Percentiles rank a stretch among this genome's conserved stretches.
Conservation (phyloP, 2,329 filamentous ascomycete species). For the Anthostomella pinea region DNA sequence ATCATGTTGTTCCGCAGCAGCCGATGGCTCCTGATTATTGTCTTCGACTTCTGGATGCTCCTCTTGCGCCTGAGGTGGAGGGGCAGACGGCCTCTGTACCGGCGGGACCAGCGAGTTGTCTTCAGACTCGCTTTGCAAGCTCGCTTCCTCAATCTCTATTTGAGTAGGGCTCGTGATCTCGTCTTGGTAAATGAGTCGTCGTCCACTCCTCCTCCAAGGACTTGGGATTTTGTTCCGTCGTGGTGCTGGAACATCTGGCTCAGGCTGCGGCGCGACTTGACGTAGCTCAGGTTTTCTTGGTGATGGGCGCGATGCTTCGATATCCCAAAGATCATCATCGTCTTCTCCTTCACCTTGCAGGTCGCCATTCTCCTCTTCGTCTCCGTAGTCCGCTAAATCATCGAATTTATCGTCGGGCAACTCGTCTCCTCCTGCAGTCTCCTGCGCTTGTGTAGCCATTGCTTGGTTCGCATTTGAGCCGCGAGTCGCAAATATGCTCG, state of each 20-base stretch:
- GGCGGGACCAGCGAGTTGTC: constrained; percentile 11
- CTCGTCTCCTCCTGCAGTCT: constrained; percentile 14
- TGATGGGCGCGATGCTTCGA: constrained; percentile 51
- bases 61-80: constrained; percentile 1
- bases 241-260: constrained; percentile 16
- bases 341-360: constrained; percentile 24
- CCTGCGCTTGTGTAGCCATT: constrained; percentile 5
- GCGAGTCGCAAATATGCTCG: constrained; percentile 13
- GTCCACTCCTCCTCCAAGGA: constrained; percentile 38
- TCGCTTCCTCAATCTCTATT: constrained; percentile 31
- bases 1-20: too few species aligned
- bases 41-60: constrained; percentile 2
- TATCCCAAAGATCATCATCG: constrained; percentile 54
- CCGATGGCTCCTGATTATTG: not conserved
- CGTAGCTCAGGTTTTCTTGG: constrained; percentile 29
- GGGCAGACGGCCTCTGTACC: constrained; percentile 5
- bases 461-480: constrained; percentile 11
- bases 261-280: constrained; percentile 13
- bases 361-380: too few species aligned
- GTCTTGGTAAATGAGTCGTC: constrained; percentile 31
- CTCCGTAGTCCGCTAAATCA: constrained; percentile 6
- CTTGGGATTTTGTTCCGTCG: constrained; percentile 36
- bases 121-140: constrained; percentile 23
- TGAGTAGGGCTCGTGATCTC: constrained; percentile 30
- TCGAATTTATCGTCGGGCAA: constrained; percentile 10